Base-by-base conservation (phyloP, 73 alveolate genomes). In the Paramecium sonneborni region DNA sequence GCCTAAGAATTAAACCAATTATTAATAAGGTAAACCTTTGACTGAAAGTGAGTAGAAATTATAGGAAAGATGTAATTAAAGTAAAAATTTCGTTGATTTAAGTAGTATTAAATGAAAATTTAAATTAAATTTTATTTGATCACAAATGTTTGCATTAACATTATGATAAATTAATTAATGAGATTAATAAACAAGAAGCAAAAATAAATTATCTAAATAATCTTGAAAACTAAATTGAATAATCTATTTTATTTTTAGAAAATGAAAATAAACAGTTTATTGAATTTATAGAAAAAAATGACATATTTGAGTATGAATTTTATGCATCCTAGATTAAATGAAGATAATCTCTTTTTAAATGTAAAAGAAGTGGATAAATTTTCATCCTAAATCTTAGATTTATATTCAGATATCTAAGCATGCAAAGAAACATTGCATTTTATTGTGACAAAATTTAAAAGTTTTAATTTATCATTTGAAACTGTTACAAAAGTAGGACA, bases 351-450 rank as follows among this genome's bases (percentile, higher is more conserved):
- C 6, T 43, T 20, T n/a, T 10, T 41, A 18, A n/a, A 11, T 79
- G 28, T 43, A 5, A 21, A 24, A 11, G 90, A 79, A 43, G 18
- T 4, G 2, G 90, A 79, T 41, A 5, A 38, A 43, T 41, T 38
- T 46, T 41, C 76, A 0, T n/a, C 52, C 7, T 43, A 20, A 37
- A 39, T 79, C 8, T 20, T 79, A 23, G 74, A 79, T 20, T 20
- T 21, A 3, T 38, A 21, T 30, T 79, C 76, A 9, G 90, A 79
- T 12, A 39, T 41, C 41, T n/a, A 79, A 79, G 90, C 90, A 43
- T 41, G 37, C 37, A 79, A 24, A 79, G 90, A 79, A 43, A 39
- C 90, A 0, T 79, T 79, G 44, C 76, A 39, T 79, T 79, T 43
- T 41, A 79, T 79, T 8, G 34, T 26, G 18, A 32, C 46, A 12